Evolutionary conservation across 116 monocot species (phyloP), one percentile per base, ranked within the genome.

Genomic region (Cymodocea nodosa): DNA sequence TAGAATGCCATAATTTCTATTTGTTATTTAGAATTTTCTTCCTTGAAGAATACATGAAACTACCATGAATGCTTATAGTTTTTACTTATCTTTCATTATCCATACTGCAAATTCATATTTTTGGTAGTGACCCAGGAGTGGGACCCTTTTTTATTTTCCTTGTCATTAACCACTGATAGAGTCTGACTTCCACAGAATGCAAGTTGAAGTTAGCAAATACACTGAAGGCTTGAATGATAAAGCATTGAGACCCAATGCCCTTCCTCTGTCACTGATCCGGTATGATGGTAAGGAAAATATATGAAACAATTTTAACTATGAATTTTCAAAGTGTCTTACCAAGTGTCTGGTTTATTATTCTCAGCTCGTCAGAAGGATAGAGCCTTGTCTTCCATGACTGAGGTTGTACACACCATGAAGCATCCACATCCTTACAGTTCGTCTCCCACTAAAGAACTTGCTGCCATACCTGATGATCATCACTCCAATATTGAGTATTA

Each of bases 151-250:
- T 39, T 39, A 39, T 39, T 39, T 39, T 39, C 39, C 4, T 39
- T 39, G 9, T 9, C 39, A 39, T 39, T 39, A 39, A 39, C 39
- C 9, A 9, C 9, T 9, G 4, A 6, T 37, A 39, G 4, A 6
- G 39, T 9, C 39, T 39, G 39, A 9, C 39, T 67, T n/a, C n/a
- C n/a, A 24, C 89, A 94, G 94, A 60, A 94, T 94, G 94, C 94
- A 94, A 71, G 90, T 94, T 75, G 94, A 94, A 79, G 90, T 94
- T 53, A 90, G 87, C 79, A 94, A 94, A 74, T 87, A 83, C 37
- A 94, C 94, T 55, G 90, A 94, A 82, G 90, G 90, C 54, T 71
- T 60, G 66, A 87, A 70, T 73, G 87, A 90, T 50, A 94, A 87
- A 79, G 37, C 76, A 77, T 51, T 94, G 74, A 73, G 90, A 37